phyloP scores from a whole-genome alignment of 2,329 filamentous ascomycete genomes.

The Stenocarpella maydis region DNA sequence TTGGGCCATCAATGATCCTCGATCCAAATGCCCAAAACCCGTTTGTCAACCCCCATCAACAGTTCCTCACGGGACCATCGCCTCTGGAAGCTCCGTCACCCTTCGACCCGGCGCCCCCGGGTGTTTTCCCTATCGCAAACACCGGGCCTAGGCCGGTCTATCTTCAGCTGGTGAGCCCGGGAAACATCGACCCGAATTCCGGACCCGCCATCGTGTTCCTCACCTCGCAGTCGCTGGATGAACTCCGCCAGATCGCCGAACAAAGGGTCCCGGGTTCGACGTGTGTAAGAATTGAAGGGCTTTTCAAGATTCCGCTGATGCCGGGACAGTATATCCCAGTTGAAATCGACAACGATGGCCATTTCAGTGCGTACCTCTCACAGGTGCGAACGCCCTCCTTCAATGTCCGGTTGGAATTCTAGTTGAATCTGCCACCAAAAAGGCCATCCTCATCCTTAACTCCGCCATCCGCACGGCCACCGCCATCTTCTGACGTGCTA shows the following conservation, averaged over 20 bases:
- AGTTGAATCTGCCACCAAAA: background rate
- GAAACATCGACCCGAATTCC: slow-evolving; percentile 58
- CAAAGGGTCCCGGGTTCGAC: slow-evolving; percentile 67
- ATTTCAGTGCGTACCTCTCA: slow-evolving; percentile 75
- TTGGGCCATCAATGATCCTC: slow-evolving; percentile 50
- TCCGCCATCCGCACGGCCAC: too few relatives aligned
- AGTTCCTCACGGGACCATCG: slow-evolving; percentile 40
- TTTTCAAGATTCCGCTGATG: slow-evolving; percentile 57
- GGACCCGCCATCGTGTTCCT: slow-evolving; percentile 75
- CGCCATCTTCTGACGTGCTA: background rate
- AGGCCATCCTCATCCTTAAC: background rate
- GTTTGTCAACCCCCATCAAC: slow-evolving; percentile 45
- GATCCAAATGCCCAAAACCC: slow-evolving; percentile 48
- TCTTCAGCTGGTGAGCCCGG: slow-evolving; percentile 74
- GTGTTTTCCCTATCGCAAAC: slow-evolving; percentile 23
- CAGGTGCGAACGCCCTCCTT: slow-evolving; percentile 60
- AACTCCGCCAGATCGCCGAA: slow-evolving; percentile 68
- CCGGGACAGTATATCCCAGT: slow-evolving; percentile 68
- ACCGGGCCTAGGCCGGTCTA: slow-evolving; percentile 61
- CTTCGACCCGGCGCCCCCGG: slow-evolving; percentile 10
- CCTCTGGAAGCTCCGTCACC: slow-evolving; percentile 40
- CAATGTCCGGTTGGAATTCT: slow-evolving; percentile 45
- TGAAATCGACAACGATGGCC: slow-evolving; percentile 73
- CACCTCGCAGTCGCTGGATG: slow-evolving; percentile 62
- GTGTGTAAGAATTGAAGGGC: slow-evolving; percentile 70